These are phyloP conservation scores for Trametes punicea DNA, from an alignment of 768 basidiomycete genomes.

Conservation along the genomic window DNA sequence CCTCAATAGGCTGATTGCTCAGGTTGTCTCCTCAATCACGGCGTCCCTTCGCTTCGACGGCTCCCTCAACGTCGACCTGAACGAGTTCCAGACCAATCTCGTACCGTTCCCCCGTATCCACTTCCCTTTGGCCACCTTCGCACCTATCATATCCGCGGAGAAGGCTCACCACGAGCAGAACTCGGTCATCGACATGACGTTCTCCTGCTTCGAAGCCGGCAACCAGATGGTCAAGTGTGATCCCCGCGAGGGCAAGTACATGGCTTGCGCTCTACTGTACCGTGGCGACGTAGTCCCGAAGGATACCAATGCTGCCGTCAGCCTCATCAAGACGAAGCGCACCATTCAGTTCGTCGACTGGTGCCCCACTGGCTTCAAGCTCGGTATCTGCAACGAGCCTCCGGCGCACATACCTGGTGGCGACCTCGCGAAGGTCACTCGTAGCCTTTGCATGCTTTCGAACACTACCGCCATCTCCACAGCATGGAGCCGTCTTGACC, in stretches of 20 bases:
- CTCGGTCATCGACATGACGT: constrained; percentile 68
- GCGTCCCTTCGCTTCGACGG: constrained; percentile 61
- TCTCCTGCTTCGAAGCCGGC: constrained; percentile 72
- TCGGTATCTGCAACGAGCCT: constrained; percentile 76
- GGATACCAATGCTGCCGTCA: constrained; percentile 73
- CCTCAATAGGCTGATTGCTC: constrained; percentile 64
- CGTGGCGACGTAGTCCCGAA: constrained; percentile 78
- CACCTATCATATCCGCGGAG: constrained; percentile 59
- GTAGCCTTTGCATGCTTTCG: constrained; percentile 76
- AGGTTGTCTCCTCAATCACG: constrained; percentile 50
- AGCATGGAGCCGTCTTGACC: constrained; percentile 73
- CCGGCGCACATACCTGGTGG: constrained; percentile 73
- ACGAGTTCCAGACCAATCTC: constrained; percentile 72
- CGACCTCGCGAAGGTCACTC: constrained; percentile 72
- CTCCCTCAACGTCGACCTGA: constrained; percentile 63
- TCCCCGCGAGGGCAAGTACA: constrained; percentile 78
- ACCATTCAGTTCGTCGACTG: constrained; percentile 80
- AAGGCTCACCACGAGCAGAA: constrained; percentile 70
- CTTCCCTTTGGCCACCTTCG: constrained; percentile 67
- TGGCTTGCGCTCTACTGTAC: constrained; percentile 69
- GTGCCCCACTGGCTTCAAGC: constrained; percentile 79
- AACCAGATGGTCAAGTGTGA: constrained; percentile 84
- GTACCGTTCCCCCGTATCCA: constrained; percentile 68
- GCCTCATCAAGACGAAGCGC: constrained; percentile 72
- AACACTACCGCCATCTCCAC: constrained; percentile 72